phyloP scores from a whole-genome alignment of 257 asterid genomes.

The Nicotiana paniculata region DNA sequence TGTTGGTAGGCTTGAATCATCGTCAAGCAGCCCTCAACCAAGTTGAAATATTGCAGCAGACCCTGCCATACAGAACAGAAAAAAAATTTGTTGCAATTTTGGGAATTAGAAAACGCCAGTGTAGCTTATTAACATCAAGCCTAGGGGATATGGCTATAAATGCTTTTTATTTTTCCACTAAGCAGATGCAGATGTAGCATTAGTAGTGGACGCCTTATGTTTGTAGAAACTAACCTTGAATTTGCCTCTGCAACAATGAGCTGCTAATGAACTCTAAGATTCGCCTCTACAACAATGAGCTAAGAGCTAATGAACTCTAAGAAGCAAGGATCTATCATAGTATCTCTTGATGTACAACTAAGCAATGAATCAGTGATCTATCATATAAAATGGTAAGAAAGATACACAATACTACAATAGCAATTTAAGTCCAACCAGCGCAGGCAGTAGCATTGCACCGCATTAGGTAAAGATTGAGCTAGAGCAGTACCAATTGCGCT shows the following conservation, averaged over 20 bases:
- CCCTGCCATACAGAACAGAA: slow-evolving; percentile 39
- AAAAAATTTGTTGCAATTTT: not conserved
- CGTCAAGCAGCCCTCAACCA: slow-evolving; percentile 82
- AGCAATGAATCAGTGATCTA: not conserved
- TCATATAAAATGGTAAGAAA: not conserved
- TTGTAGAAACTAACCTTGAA: not conserved
- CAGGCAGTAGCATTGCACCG: not conserved
- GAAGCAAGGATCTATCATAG: not conserved
- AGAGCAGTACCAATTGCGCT: not conserved
- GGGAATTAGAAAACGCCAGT: not conserved
- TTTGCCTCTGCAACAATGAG: too few relatives aligned
- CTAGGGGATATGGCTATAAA: not conserved
- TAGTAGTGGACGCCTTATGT: not conserved
- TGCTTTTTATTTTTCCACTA: not conserved
- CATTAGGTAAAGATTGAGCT: not conserved
- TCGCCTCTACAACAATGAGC: not conserved
- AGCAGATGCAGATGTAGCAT: not conserved
- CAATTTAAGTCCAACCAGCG: not conserved
- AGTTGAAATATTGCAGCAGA: slow-evolving; percentile 72
- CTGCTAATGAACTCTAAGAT: too few relatives aligned
- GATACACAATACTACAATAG: not conserved
- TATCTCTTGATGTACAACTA: not conserved
- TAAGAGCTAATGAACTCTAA: not conserved
- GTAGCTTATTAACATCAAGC: not conserved
- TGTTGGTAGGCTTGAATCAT: slow-evolving; percentile 58